Conservation (phyloP, 768 basidiomycete genomes). For the Peribolospora baueri region DNA sequence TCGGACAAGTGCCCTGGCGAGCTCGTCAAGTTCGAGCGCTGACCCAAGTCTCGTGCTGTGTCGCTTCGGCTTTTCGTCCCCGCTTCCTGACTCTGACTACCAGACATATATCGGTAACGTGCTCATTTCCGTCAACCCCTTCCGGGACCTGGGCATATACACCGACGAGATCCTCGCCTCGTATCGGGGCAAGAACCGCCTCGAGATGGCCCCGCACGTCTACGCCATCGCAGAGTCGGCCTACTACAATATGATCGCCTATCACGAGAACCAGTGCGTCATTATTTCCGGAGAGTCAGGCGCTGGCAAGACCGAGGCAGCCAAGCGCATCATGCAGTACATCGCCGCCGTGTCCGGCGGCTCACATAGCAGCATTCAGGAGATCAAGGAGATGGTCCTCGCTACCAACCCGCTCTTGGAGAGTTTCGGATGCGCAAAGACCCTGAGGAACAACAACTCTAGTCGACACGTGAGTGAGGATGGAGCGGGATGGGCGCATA, state of each 20-base stretch:
- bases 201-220: constrained; percentile 94
- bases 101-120: constrained; percentile 93
- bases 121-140: constrained; percentile 96
- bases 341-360: constrained; percentile 71
- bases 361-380: constrained; percentile 63
- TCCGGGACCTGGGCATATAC: constrained; percentile 78
- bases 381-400: constrained; percentile 98
- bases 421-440: constrained; percentile 97
- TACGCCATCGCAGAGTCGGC: constrained; percentile 89
- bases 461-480: constrained; percentile 63
- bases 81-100: neutral
- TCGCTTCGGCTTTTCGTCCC: too few species aligned
- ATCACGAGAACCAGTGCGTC: constrained; percentile 97
- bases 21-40: too few species aligned
- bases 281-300: constrained; percentile 99
- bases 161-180: constrained; percentile 60
- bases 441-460: constrained; percentile 92
- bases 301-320: constrained; percentile 96
- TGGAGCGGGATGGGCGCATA: neutral
- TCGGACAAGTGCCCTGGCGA: neutral
- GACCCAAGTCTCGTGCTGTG: too few species aligned
- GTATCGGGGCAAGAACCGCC: constrained; percentile 88
- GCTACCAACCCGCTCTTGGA: constrained; percentile 93
- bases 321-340: constrained; percentile 98
- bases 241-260: constrained; percentile 98